Base-by-base conservation (phyloP, 306 rosid genomes). In the Dicorynia guianensis region DNA sequence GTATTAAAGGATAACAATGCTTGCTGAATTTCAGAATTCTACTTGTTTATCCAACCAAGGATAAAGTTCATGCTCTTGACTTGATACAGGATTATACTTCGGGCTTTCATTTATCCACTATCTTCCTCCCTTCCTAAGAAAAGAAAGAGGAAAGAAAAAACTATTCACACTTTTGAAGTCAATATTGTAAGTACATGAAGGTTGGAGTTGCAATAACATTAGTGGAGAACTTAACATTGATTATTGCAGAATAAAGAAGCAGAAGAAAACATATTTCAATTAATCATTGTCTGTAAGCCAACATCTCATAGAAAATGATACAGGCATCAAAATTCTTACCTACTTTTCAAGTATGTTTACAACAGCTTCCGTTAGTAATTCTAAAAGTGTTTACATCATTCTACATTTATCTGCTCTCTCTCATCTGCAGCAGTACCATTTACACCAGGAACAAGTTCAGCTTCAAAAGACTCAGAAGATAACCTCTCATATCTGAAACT, bases 401-500 rank as follows among this genome's bases (percentile, higher is more conserved):
- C 86, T 62, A 30, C 44, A 46, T 76, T 86, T 44, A 15, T 77
- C 30, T 77, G 72, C 6, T 84, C 87, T 30, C 84, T 85, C 70
- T 87, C 96, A 20, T 68, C 68, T 65, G 74, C 72, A 33, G 36
- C 75, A 80, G 18, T 72, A 67, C 88, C 83, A 47, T 79, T 86
- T 53, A 47, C 69, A 53, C 78, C 88, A 20, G 88, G 83, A 70
- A 86, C 89, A 15, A 92, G 96, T 80, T 95, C 97, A 7, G 97
- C 85, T 89, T 95, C 96, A 67, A 69, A 71, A 10, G 81, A 64
- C 78, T 76, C 83, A 30, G 97, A 88, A 75, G 96, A 78, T 76
- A 92, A 77, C 74, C 97, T 89, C 80, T 90, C 88, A 65, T 95
- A 95, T 86, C 83, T 83, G 61, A 92, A 87, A 73, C 7, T 46